These are phyloP conservation scores for Taphrina flavorubra DNA, from an alignment of 1,139 yeast genomes.

Conservation along the genomic window DNA sequence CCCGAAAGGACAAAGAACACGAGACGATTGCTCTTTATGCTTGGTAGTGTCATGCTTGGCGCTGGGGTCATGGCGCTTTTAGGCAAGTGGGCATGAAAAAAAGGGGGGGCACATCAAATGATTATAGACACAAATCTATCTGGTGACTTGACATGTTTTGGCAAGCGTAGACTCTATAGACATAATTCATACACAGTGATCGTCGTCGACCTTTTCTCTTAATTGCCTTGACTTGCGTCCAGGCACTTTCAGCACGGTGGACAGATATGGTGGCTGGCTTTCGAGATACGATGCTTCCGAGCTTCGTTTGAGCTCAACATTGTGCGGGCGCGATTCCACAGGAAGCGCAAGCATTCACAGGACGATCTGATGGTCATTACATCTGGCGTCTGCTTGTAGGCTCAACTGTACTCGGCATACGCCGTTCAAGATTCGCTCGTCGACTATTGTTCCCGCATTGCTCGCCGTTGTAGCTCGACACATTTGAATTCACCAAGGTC, in stretches of 20 bases:
- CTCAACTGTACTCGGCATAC: too few species aligned
- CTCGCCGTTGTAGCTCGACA: too few species aligned
- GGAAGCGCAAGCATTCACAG: too few species aligned
- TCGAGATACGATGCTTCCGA: neutral
- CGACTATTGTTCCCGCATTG: too few species aligned
- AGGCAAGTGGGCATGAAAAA: constrained; percentile 79
- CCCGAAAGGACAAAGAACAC: constrained; percentile 56
- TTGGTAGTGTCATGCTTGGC: constrained; percentile 58
- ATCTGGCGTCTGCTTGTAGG: too few species aligned
- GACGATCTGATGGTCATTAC: too few species aligned
- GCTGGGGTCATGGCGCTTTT: constrained; percentile 82
- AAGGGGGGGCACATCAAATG: too few species aligned
- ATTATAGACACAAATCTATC: neutral
- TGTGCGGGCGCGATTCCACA: too few species aligned
- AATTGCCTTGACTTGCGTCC: too few species aligned
- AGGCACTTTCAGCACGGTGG: neutral
- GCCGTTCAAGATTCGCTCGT: too few species aligned
- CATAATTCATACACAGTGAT: neutral
- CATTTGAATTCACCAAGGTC: too few species aligned
- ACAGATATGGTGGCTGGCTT: neutral
- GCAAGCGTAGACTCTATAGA: constrained; percentile 11
- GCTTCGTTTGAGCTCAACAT: neutral
- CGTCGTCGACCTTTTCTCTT: neutral
- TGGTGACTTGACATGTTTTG: neutral
- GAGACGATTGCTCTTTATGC: constrained; percentile 50